Percentiles rank a stretch among this genome's conserved stretches.
Conservation (phyloP, 441 rosid genomes). For the Euphorbia schlechtendalii region DNA sequence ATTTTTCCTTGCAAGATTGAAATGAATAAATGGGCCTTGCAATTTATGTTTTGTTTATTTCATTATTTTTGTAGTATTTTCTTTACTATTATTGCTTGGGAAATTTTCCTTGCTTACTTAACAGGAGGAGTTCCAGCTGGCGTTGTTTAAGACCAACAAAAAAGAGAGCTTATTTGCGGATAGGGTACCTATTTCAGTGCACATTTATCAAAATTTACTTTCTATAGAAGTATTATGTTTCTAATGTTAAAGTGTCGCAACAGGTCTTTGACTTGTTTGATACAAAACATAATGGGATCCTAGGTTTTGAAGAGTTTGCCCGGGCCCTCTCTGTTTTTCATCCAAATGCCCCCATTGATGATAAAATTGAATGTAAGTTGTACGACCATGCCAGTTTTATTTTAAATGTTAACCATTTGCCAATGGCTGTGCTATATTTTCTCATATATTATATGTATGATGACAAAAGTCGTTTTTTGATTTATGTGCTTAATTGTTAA, state of each 20-base stretch:
- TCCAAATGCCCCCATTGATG: conserved; percentile 88
- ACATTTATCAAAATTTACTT: conserved; percentile 1
- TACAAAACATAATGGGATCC: conserved; percentile 78
- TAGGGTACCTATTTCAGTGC: conserved; percentile 41
- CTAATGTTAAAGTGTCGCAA: conserved; percentile 13
- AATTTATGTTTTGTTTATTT: conserved; percentile 1
- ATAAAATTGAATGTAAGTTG: conserved; percentile 39
- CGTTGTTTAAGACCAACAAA: conserved; percentile 87
- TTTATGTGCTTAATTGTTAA: conserved; percentile 1
- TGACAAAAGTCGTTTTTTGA: not conserved
- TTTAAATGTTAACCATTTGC: not conserved
- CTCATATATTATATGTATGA: not conserved
- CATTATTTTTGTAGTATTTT: not conserved
- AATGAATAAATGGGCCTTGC: not conserved
- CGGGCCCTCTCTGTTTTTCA: conserved; percentile 94
- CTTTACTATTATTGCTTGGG: not conserved
- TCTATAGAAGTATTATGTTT: not conserved
- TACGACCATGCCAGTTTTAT: conserved; percentile 4
- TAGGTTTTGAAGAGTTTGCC: conserved; percentile 95
- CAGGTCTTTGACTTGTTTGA: conserved; percentile 48
- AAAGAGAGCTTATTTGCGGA: conserved; percentile 98
- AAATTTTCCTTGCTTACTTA: not conserved
- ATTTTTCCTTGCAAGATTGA: conserved; percentile 1
- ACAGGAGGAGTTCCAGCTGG: conserved; percentile 96
- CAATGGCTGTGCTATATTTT: not conserved